A percentile compares a stretch with the other conserved stretches of the same genome.
Conservation (phyloP, 2,329 filamentous ascomycete species). For the Balansia obtecta region DNA sequence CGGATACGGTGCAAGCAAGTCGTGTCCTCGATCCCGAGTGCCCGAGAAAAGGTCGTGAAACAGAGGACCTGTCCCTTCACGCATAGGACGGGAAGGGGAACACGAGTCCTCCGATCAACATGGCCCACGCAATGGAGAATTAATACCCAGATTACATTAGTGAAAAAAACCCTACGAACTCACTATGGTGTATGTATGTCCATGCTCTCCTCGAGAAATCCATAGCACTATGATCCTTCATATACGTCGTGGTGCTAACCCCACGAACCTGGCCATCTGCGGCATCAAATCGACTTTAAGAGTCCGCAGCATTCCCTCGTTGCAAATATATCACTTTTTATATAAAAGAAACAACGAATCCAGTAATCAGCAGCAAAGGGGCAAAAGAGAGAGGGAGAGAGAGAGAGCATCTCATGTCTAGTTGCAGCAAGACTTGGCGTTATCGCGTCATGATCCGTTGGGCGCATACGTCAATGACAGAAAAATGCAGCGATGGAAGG, state of each 20-base stretch:
- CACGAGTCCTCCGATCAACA: no score
- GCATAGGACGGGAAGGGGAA: no score
- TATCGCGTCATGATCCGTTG: neutral
- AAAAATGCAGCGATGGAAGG: neutral
- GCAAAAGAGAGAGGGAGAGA: neutral
- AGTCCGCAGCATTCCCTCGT: neutral
- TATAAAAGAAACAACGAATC: neutral
- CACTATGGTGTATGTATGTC: neutral
- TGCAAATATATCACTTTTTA: neutral
- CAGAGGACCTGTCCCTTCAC: no score
- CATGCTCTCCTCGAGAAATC: neutral
- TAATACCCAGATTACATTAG: neutral
- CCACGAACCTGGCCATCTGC: neutral
- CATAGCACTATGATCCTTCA: neutral
- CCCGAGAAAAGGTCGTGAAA: no score
- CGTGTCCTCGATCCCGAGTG: neutral
- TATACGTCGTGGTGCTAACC: neutral
- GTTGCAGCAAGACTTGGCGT: neutral
- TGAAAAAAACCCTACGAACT: neutral
- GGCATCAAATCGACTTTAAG: neutral
- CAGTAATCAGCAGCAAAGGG: neutral
- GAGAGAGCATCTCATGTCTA: neutral
- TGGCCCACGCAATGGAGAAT: no score
- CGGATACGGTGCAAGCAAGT: neutral
- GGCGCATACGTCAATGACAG: neutral